Evolutionary conservation across 2,329 filamentous ascomycete species (phyloP), one percentile per base, ranked within the genome.

Genomic region (Apiospora saccharicola): DNA sequence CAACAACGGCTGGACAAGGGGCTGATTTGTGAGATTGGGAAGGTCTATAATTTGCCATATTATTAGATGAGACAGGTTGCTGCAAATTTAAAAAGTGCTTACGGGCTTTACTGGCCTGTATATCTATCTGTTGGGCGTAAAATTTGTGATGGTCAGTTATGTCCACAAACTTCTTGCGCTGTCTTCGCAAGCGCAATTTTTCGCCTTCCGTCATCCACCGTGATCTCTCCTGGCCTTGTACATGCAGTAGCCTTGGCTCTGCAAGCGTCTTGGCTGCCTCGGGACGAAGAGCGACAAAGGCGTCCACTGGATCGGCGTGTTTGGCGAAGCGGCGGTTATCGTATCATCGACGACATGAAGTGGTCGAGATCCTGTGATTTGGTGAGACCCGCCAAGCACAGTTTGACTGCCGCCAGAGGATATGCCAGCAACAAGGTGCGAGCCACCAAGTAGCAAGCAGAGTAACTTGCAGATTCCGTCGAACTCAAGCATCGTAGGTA

Each of bases 121-220:
- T 41, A 8, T 44, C 51, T 8, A 71, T 72, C 37, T 77, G 74
- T 13, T 79, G 71, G n/a, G 77, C 70, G 70, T 82, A 81, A 64
- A 89, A 85, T 46, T 90, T 87, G 47, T 87, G 83, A 69, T 88
- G 87, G 72, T 91, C 86, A 16, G 92, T 94, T 75, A 94, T 90
- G 81, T 94, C 92, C 83, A 93, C 91, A 83, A 94, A 94, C 79
- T 90, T 92, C 76, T 88, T 86, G 73, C 90, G 90, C 80, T 91
- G 88, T 76, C 90, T 84, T 76, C 90, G 88, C 67, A 94, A 82
- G 73, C 86, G 87, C 89, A 92, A 91, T 82, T 94, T 94, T 81
- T 94, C 90, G 51, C 92, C 72, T 71, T 93, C 91, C 0, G 89
- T 91, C 64, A 93, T 87, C 89, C 90, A 92, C 83, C 85, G 82